phyloP scores from a whole-genome alignment of 768 basidiomycete genomes.

The Holtermannia corniformis region DNA sequence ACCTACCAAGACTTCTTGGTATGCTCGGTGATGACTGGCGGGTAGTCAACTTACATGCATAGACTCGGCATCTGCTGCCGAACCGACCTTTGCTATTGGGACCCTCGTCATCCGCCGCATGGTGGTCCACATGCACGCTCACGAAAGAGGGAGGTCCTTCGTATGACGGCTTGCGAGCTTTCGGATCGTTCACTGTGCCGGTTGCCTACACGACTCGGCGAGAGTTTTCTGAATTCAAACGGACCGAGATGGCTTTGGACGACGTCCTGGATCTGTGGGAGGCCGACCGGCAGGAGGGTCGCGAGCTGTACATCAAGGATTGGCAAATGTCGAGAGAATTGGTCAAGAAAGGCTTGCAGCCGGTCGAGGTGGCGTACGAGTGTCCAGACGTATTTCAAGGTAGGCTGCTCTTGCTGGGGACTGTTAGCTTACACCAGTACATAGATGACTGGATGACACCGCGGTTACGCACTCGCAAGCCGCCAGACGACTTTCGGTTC shows the following conservation, averaged over 20 bases:
- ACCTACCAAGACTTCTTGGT: too few relatives aligned
- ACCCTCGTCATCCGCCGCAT: too few relatives aligned
- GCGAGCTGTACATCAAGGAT: conserved; percentile 39
- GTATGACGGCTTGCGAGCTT: too few relatives aligned
- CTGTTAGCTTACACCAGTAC: not conserved
- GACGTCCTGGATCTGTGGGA: conserved; percentile 39
- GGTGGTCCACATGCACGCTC: too few relatives aligned
- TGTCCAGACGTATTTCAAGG: conserved; percentile 34
- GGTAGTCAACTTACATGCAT: too few relatives aligned
- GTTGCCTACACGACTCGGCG: conserved; percentile 28
- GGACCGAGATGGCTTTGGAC: conserved; percentile 22
- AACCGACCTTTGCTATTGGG: too few relatives aligned
- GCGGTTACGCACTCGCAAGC: not conserved
- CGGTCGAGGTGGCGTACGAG: conserved; percentile 28
- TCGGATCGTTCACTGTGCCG: conserved; percentile 31
- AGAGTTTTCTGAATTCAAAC: conserved; percentile 35
- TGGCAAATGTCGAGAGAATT: conserved; percentile 38
- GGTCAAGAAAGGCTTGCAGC: conserved; percentile 19
- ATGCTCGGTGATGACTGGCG: too few relatives aligned
- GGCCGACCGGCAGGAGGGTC: conserved; percentile 7
- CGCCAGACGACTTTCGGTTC: conserved; percentile 31
- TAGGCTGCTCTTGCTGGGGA: conserved; percentile 7
- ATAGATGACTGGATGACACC: conserved; percentile 39
- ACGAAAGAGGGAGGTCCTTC: too few relatives aligned
- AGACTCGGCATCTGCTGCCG: too few relatives aligned